These are phyloP conservation scores for Phytophthora sp. DNA, from an alignment of 352 stramenopile species.

Conservation along the genomic window DNA sequence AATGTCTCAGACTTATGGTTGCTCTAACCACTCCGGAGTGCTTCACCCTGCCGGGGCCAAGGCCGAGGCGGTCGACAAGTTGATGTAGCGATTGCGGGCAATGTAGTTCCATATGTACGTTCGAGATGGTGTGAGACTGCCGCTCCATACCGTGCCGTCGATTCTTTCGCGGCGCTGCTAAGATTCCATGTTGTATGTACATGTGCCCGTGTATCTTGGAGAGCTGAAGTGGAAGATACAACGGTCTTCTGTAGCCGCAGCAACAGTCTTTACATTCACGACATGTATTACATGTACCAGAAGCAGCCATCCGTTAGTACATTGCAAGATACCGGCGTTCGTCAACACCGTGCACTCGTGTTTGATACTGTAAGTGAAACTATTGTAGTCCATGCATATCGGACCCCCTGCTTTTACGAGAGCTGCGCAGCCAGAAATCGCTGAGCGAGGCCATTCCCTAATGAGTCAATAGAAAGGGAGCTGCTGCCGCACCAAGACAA, in stretches of 20 bases:
- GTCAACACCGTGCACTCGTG: conserved; percentile 20
- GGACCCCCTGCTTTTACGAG: neutral
- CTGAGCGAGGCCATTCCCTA: conserved; percentile 6
- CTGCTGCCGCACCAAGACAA: neutral
- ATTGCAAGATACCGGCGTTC: conserved; percentile 1
- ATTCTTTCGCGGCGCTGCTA: conserved; percentile 23
- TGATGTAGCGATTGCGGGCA: conserved; percentile 15
- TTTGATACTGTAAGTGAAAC: conserved; percentile 7
- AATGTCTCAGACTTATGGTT: too few species aligned
- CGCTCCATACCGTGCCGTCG: conserved; percentile 2
- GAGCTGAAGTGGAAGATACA: conserved; percentile 17
- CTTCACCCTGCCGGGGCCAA: neutral
- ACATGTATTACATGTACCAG: neutral
- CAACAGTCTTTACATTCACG: conserved; percentile 1
- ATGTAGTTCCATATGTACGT: conserved; percentile 28
- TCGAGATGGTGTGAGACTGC: conserved; percentile 14
- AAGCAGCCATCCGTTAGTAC: neutral
- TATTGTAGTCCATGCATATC: too few species aligned
- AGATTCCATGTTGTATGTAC: neutral
- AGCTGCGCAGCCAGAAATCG: neutral
- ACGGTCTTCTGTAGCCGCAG: neutral
- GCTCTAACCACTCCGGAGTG: too few species aligned
- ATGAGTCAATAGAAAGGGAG: neutral
- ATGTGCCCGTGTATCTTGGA: neutral
- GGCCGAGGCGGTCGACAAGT: conserved; percentile 14